phyloP scores from a whole-genome alignment of 192 early-diverging fungal species.

The Cetraspora pellucida region DNA sequence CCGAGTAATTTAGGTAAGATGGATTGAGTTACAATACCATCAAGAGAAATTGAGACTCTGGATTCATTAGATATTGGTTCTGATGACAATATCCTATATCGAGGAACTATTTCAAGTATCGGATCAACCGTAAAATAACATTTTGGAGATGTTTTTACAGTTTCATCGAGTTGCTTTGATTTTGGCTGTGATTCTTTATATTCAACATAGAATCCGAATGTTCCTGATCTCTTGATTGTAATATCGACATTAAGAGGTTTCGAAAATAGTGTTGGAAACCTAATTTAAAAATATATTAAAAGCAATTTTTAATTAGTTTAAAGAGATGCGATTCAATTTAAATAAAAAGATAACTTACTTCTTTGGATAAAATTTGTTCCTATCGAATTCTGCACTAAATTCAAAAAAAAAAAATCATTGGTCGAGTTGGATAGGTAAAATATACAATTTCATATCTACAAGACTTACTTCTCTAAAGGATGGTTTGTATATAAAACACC shows the following conservation, averaged over 20 bases:
- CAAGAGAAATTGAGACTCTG: conserved; percentile 68
- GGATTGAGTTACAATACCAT: conserved; percentile 88
- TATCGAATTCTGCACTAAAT: conserved; percentile 43
- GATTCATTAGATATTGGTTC: conserved; percentile 29
- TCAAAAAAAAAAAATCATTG: neutral
- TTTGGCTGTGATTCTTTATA: conserved; percentile 49
- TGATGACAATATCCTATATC: conserved; percentile 8
- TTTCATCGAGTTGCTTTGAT: conserved; percentile 4
- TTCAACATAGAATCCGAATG: conserved; percentile 87
- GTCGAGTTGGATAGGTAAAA: neutral
- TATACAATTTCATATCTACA: neutral
- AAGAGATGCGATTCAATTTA: neutral
- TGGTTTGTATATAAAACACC: conserved; percentile 87
- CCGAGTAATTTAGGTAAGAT: conserved; percentile 98
- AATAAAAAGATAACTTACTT: conserved; percentile 35
- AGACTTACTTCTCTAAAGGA: conserved; percentile 69
- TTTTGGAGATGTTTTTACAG: conserved; percentile 44
- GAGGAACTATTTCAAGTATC: conserved; percentile 58
- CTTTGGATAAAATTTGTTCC: conserved; percentile 47
- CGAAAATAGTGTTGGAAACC: conserved; percentile 61
- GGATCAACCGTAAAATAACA: conserved; percentile 91
- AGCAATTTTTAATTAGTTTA: conserved; percentile 20
- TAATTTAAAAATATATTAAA: conserved; percentile 41
- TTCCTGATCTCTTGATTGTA: conserved; percentile 67
- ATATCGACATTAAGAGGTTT: conserved; percentile 56